Conservation (phyloP, 441 rosid species). For the Dalechampia spathulata region DNA sequence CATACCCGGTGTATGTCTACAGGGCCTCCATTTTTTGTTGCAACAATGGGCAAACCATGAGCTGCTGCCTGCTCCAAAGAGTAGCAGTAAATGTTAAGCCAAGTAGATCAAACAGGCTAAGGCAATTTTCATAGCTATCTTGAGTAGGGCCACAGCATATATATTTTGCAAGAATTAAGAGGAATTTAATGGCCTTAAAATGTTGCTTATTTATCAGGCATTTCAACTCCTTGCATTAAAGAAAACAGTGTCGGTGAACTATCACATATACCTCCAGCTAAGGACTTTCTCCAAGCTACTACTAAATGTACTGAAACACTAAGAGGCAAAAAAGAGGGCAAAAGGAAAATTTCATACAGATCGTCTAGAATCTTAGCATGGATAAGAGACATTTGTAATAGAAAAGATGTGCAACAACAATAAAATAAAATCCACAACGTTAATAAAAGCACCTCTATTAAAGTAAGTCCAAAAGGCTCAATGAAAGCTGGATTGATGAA, state of each 20-base stretch:
- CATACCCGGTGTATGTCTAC: slow-evolving; percentile 75
- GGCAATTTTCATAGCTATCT: slow-evolving; percentile 1
- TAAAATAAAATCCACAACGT: neutral
- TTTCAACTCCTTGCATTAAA: neutral
- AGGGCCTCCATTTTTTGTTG: slow-evolving; percentile 94
- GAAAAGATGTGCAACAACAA: too few species aligned
- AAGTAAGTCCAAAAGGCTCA: slow-evolving; percentile 89
- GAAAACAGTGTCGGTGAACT: neutral
- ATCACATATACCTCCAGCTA: neutral
- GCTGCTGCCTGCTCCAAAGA: slow-evolving; percentile 73
- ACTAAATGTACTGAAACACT: too few species aligned
- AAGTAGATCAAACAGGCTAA: neutral
- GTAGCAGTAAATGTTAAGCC: neutral
- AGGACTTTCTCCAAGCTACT: too few species aligned
- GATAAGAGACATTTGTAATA: neutral
- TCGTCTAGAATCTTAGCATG: neutral
- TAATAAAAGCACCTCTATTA: slow-evolving; percentile 24
- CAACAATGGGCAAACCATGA: slow-evolving; percentile 84
- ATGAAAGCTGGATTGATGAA: slow-evolving; percentile 92
- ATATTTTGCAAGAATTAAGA: too few species aligned
- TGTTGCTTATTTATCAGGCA: neutral
- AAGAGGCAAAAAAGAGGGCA: too few species aligned
- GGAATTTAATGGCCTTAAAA: too few species aligned
- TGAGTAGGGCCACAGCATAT: neutral
- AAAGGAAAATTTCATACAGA: neutral